Conservation (phyloP, 2,329 filamentous ascomycete genomes). For the Penicillium hordei region DNA sequence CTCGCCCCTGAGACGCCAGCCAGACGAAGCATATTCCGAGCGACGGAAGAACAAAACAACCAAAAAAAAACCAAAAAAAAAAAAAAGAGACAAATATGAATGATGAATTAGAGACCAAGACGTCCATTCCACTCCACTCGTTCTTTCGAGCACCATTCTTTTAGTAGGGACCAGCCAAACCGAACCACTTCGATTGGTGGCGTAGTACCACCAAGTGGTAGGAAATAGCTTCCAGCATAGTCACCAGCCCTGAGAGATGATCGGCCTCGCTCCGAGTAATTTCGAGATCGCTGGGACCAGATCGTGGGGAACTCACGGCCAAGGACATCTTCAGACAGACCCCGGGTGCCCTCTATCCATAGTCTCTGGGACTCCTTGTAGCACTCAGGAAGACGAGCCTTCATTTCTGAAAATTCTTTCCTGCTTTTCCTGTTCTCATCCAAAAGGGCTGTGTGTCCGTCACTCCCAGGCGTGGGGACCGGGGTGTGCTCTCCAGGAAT, state of each 20-base stretch:
- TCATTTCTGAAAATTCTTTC: constrained; percentile 44
- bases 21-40: constrained; percentile 1
- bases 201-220: constrained; percentile 46
- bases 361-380: constrained; percentile 44
- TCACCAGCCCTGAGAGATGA: constrained; percentile 35
- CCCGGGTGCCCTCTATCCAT: constrained; percentile 46
- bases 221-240: constrained; percentile 41
- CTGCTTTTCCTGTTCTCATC: constrained; percentile 40
- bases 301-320: constrained; percentile 45
- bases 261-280: constrained; percentile 39
- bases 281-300: constrained; percentile 44
- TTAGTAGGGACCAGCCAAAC: constrained; percentile 47
- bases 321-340: constrained; percentile 44
- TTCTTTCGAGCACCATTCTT: constrained; percentile 50
- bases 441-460: constrained; percentile 38
- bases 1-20: constrained; percentile 14
- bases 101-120: constrained; percentile 37
- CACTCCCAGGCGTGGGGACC: constrained; percentile 46
- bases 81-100: not conserved
- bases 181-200: constrained; percentile 47
- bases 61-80: too few species aligned
- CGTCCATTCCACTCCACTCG: constrained; percentile 46
- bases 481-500: constrained; percentile 41
- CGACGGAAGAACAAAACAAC: not conserved
- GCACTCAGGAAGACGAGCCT: constrained; percentile 41